A percentile compares a stretch with the other conserved stretches of the same genome.
These are phyloP conservation scores for Apiospora koreana DNA, from an alignment of 2,329 filamentous ascomycete genomes.

Conservation along the genomic window DNA sequence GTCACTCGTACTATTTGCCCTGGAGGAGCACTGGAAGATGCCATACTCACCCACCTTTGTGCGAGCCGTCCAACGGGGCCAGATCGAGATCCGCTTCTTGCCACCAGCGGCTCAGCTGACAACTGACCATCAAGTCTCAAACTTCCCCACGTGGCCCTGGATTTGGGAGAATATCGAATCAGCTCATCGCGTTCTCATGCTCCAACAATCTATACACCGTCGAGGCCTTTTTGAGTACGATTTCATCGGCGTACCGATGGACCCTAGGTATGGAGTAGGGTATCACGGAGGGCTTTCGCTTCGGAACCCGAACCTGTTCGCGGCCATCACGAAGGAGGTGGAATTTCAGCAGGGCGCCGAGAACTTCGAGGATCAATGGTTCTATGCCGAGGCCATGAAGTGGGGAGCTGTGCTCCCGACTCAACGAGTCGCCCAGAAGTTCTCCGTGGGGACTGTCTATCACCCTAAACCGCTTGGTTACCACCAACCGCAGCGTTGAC, in stretches of 20 bases:
- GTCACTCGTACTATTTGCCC: constrained; percentile 46
- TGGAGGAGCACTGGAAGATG: constrained; percentile 22
- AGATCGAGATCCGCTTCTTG: constrained; percentile 39
- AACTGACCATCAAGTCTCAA: constrained; percentile 35
- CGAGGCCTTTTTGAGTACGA: constrained; percentile 40
- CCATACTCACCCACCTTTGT: constrained; percentile 33
- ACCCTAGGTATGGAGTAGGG: constrained; percentile 20
- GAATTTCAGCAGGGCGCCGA: constrained; percentile 22
- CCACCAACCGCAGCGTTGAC: constrained; percentile 27
- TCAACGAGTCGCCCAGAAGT: constrained; percentile 24
- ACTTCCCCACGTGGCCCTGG: constrained; percentile 36
- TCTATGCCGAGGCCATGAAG: constrained; percentile 23
- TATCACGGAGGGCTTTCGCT: constrained; percentile 36
- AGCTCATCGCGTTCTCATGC: constrained; percentile 36
- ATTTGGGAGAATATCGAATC: constrained; percentile 38
- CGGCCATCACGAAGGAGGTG: constrained; percentile 21
- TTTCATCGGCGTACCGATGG: constrained; percentile 33
- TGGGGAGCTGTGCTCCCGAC: constrained; percentile 22
- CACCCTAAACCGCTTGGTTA: constrained; percentile 30
- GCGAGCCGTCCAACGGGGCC: constrained; percentile 33
- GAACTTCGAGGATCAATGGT: constrained; percentile 34
- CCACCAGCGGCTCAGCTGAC: constrained; percentile 35
- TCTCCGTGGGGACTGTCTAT: constrained; percentile 33
- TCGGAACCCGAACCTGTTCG: constrained; percentile 28
- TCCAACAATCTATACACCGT: constrained; percentile 35